A percentile compares a stretch with the other conserved stretches of the same genome.
Evolutionary conservation across 148 eudicot genomes (phyloP).

Genomic region (Persicaria maculosa): DNA sequence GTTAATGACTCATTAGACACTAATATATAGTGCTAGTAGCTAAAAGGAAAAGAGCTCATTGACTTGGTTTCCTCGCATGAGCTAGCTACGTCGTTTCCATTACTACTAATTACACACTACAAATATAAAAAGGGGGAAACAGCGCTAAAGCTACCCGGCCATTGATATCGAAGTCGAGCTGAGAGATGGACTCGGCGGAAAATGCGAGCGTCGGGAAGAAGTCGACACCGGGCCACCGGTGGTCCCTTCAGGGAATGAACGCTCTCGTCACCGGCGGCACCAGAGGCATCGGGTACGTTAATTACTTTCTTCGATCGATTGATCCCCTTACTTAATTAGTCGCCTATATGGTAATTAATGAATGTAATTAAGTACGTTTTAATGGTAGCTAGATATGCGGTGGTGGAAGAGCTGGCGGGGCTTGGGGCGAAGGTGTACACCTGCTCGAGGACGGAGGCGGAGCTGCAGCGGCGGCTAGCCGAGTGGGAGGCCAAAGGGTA

Average conservation of each 20-base stretch:
- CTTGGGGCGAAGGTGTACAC: constrained; percentile 43
- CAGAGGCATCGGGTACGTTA: constrained; percentile 37
- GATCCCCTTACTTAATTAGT: not conserved
- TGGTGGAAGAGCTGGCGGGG: constrained; percentile 48
- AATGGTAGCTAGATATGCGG: constrained; percentile 26
- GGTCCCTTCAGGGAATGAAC: constrained; percentile 37
- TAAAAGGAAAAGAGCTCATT: too few species aligned
- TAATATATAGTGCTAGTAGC: too few species aligned
- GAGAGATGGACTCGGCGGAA: not conserved
- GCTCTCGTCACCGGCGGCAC: constrained; percentile 58
- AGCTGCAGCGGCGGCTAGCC: constrained; percentile 25
- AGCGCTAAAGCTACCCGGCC: not conserved
- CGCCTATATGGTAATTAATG: not conserved
- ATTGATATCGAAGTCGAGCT: not conserved
- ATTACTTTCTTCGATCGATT: not conserved
- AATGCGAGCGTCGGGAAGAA: not conserved
- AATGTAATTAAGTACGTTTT: not conserved
- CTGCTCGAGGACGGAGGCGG: constrained; percentile 34
- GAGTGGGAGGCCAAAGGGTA: constrained; percentile 40
- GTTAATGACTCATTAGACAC: too few species aligned
- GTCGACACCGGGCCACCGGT: constrained; percentile 6
- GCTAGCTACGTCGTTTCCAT: too few species aligned
- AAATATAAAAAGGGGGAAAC: not conserved
- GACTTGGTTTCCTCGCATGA: too few species aligned
- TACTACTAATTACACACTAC: too few species aligned